A percentile compares a stretch with the other conserved stretches of the same genome.
Conservation (phyloP, 2,329 filamentous ascomycete genomes). For the Sordariomycetes sp. region DNA sequence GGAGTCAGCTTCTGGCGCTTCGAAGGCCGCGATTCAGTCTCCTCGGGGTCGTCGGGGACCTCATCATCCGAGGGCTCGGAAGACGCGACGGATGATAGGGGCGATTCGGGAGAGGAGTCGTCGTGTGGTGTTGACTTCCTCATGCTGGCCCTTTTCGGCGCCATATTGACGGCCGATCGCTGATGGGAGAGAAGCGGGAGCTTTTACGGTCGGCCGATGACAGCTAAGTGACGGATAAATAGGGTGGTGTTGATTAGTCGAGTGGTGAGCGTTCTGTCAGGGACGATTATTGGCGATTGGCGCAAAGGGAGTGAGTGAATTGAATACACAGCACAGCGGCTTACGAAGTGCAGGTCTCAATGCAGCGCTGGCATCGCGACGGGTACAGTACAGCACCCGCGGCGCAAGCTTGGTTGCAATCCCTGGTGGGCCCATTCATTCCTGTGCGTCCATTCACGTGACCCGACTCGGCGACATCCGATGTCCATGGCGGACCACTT, state of each 20-base stretch:
- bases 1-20: constrained; percentile 36
- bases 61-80: constrained; percentile 36
- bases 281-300: too few species aligned
- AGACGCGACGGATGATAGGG: constrained; percentile 34
- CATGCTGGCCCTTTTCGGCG: neutral
- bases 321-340: too few species aligned
- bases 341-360: too few species aligned
- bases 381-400: too few species aligned
- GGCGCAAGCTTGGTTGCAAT: too few species aligned
- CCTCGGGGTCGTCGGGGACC: constrained; percentile 22
- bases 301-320: too few species aligned
- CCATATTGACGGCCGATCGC: neutral
- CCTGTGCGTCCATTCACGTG: too few species aligned
- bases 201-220: neutral
- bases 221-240: neutral
- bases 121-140: constrained; percentile 1
- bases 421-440: too few species aligned
- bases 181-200: neutral
- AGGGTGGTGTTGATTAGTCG: neutral
- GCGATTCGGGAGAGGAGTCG: constrained; percentile 23
- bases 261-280: too few species aligned
- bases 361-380: too few species aligned
- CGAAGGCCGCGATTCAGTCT: constrained; percentile 28
- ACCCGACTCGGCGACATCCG: too few species aligned
- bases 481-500: neutral